Evolutionary conservation across 2,329 filamentous ascomycete genomes (phyloP), one percentile per base, ranked within the genome.

Genomic region (Gremmenia infestans): DNA sequence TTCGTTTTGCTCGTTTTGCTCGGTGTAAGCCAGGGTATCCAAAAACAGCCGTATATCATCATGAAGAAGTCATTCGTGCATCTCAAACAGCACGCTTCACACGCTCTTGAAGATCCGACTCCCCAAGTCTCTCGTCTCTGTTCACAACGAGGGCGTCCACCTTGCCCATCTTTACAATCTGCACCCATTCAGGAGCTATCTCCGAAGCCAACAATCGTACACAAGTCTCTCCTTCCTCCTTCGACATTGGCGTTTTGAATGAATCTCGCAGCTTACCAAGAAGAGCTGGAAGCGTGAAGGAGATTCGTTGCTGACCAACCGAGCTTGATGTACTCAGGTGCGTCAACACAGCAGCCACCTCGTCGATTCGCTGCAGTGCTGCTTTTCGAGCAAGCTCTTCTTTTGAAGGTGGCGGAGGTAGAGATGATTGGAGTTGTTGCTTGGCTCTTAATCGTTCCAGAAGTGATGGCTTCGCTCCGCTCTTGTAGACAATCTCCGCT

Each of bases 391-490:
- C 74, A 3, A 88, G 72, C 63, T 85, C 78, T 17, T 76, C 78
- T 22, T 79, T 75, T 0, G 79, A 74, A 0, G 79, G 76, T 0
- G 78, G 79, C 0, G 70, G 63, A 56, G 76, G 55, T 57, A 73
- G 51, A 58, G 73, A 62, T 59, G 74, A 66, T 68, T 80, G 69
- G 68, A 81, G 76, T 62, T 79, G 71, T 63, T 88, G 82, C 74
- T 93, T 93, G 53, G 80, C 77, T 60, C 87, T 85, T 60, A 95
- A 81, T 49, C 88, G 86, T 70, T 92, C 88, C 55, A 94, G 78
- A 23, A 95, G 81, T 52, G 82, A 83, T 74, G 87, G 84, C 50
- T 73, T 85, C 77, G 47, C 72, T 58, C 70, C 65, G 60, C 66
- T 51, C 8, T 37, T 48, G 32, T 53, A 56, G 9, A 40, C 22